Percentiles rank a stretch among this genome's conserved stretches.
phyloP scores from a whole-genome alignment of 805 yeast species.

The Yamadazyma laniorum region DNA sequence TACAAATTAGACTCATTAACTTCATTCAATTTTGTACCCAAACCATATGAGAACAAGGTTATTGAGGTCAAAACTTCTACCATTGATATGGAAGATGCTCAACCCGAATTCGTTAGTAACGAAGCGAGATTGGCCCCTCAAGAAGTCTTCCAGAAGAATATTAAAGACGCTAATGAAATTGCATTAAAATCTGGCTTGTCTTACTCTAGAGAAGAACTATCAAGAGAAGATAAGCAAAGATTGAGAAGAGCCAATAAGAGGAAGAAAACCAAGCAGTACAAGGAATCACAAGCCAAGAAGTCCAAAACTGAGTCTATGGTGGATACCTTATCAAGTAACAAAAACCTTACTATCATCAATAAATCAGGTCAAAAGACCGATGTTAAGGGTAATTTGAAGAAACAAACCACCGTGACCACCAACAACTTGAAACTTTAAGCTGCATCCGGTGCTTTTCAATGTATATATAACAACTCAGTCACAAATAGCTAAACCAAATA shows the following conservation, averaged over 20 bases:
- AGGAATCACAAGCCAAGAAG: constrained; percentile 29
- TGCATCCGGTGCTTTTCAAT: no score
- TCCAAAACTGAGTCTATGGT: constrained; percentile 59
- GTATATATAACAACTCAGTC: no score
- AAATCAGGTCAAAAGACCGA: constrained; percentile 74
- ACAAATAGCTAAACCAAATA: no score
- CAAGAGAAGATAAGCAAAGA: constrained; percentile 82
- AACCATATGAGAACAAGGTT: constrained; percentile 70
- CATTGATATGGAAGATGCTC: constrained; percentile 93
- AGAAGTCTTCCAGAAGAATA: constrained; percentile 68
- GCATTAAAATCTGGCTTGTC: constrained; percentile 74
- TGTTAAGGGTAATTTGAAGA: constrained; percentile 63
- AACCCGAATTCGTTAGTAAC: constrained; percentile 77
- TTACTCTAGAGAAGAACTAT: constrained; percentile 76
- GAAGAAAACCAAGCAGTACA: constrained; percentile 59
- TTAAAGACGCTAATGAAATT: constrained; percentile 53
- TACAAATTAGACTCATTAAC: constrained; percentile 83
- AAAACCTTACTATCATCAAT: constrained; percentile 76
- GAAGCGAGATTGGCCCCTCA: constrained; percentile 89
- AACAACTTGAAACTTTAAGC: constrained; percentile 13
- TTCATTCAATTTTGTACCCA: constrained; percentile 94
- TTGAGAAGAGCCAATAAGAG: constrained; percentile 84
- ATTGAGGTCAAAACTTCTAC: constrained; percentile 83
- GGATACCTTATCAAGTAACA: constrained; percentile 67
- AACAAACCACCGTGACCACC: constrained; percentile 22